phyloP scores from a whole-genome alignment of 2,329 filamentous ascomycete genomes.

The Cladosporium sp. region DNA sequence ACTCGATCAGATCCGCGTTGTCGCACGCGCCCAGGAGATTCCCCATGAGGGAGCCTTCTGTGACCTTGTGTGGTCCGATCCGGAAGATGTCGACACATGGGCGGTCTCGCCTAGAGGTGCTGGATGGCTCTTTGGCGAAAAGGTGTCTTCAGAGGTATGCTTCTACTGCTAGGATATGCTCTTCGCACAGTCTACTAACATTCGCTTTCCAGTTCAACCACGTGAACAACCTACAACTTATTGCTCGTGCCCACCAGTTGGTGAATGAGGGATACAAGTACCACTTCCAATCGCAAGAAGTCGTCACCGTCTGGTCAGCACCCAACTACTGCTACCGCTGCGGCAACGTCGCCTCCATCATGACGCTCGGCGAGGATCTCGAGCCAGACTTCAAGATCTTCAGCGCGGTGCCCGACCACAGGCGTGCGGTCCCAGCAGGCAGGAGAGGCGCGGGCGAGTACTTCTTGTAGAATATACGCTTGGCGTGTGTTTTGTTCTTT shows the following conservation, averaged over 20 bases:
- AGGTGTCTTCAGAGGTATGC: slow-evolving; percentile 67
- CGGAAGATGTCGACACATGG: slow-evolving; percentile 69
- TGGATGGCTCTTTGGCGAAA: slow-evolving; percentile 70
- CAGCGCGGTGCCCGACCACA: slow-evolving; percentile 82
- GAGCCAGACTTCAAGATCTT: slow-evolving; percentile 92
- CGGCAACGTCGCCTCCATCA: slow-evolving; percentile 85
- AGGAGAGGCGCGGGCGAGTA: slow-evolving; percentile 53
- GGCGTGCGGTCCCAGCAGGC: slow-evolving; percentile 74
- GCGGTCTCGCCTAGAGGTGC: slow-evolving; percentile 66
- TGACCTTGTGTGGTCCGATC: slow-evolving; percentile 75
- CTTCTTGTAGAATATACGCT: slow-evolving; percentile 45
- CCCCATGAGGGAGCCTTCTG: slow-evolving; percentile 77
- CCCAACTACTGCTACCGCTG: slow-evolving; percentile 97
- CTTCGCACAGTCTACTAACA: not conserved
- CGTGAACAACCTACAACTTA: slow-evolving; percentile 71
- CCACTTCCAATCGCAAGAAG: slow-evolving; percentile 91
- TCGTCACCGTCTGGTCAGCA: slow-evolving; percentile 84
- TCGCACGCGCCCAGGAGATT: slow-evolving; percentile 73
- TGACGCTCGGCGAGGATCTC: slow-evolving; percentile 83
- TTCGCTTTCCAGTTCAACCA: slow-evolving; percentile 63
- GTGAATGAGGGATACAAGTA: slow-evolving; percentile 85
- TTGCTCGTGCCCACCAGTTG: slow-evolving; percentile 72
- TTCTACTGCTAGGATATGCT: not conserved
- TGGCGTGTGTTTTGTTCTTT: not conserved
- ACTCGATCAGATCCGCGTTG: slow-evolving; percentile 72